These are phyloP conservation scores for Bacidia gigantensis DNA, from an alignment of 495 filamentous ascomycete species.

Conservation along the genomic window DNA sequence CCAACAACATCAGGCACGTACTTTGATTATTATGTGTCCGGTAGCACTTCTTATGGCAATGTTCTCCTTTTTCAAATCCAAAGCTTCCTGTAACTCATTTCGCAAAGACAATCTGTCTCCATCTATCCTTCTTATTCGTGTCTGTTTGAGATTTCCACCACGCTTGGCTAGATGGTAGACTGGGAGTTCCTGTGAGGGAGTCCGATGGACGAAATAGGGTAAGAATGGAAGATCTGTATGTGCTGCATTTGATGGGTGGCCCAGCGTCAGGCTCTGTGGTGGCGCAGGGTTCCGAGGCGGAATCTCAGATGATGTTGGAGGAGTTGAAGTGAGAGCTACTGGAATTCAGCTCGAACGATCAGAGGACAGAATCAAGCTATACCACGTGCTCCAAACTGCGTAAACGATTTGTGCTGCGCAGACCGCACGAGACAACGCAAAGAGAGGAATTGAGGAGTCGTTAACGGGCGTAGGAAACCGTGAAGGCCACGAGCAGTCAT, in stretches of 20 bases:
- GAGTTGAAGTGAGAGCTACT: background rate
- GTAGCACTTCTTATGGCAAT: constrained; percentile 46
- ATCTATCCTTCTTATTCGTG: constrained; percentile 62
- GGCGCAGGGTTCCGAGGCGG: too few relatives aligned
- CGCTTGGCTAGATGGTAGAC: constrained; percentile 66
- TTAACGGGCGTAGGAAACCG: background rate
- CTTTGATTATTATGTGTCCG: constrained; percentile 52
- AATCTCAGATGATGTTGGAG: background rate
- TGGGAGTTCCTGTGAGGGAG: constrained; percentile 53
- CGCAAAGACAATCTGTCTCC: constrained; percentile 49
- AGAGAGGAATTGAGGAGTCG: background rate
- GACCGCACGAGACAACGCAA: background rate
- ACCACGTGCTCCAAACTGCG: background rate
- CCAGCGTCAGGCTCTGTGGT: too few relatives aligned
- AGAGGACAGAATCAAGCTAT: background rate
- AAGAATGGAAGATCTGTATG: constrained; percentile 23
- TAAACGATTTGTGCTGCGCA: background rate
- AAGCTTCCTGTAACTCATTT: constrained; percentile 32
- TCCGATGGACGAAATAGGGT: constrained; percentile 64
- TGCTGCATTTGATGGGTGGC: background rate
- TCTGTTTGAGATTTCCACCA: constrained; percentile 65
- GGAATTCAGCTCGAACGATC: background rate
- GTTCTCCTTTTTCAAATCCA: constrained; percentile 30
- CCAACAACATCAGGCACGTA: constrained; percentile 20
- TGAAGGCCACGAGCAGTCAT: background rate